Evolutionary conservation across 2,329 filamentous ascomycete species (phyloP), one percentile per base, ranked within the genome.

Genomic region (Phialophora chinensis): DNA sequence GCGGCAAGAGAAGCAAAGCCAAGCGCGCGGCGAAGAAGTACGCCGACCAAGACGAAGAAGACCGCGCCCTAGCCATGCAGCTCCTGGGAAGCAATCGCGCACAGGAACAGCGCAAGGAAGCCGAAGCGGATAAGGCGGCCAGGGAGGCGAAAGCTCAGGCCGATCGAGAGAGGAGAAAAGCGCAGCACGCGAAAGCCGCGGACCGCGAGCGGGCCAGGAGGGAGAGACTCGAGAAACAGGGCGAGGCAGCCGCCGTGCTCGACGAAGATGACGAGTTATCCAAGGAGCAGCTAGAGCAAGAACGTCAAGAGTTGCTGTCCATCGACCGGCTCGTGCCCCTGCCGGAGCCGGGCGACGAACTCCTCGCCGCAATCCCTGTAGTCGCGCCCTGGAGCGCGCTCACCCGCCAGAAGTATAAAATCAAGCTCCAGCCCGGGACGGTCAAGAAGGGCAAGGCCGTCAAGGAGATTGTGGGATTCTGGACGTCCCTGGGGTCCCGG

Each of bases 361-460:
- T 82, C 14, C 72, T 83, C 7, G 84, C 85, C 53, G 87, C 86
- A 0, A 83, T 89, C 57, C 86, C 87, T 1, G 81, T 89, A 6
- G 88, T 86, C 62, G 87, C 87, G 10, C 87, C 87, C 1, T 89
- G 87, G 87, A 80, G 82, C n/a, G 84, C 87, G 0, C 77, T 89
- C 62, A 79, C 79, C 2, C 87, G 86, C 63, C 91, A 90, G 79
- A 97, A 97, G 79, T 98, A 97, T 83, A 96, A 96, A 79, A 91
- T 89, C 62, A 99, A 99, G 82, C 79, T 99, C 73, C 95, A 98
- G 79, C 95, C 95, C 0, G 95, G 95, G 0, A 80, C 88, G 0
- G 85, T 90, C 70, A 99, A 98, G 84, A 97, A 97, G 81, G 94
- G 95, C 10, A 98, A 97, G 77, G 93, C 93, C 0, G 88, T 97